phyloP scores from a whole-genome alignment of 140 eudicot genomes.

The Erigeron philadelphicus region DNA sequence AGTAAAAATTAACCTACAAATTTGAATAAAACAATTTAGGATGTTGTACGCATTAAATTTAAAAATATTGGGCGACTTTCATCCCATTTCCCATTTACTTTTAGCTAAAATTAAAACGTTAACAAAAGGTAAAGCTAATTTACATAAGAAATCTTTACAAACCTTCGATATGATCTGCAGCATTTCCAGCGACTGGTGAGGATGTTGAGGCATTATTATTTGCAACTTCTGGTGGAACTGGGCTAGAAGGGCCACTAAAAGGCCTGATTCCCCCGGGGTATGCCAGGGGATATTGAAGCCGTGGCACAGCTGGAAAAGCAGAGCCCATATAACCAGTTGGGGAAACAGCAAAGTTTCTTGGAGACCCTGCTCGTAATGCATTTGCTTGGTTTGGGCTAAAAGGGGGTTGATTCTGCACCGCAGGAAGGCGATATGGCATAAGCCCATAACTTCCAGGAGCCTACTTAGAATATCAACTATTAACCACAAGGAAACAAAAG shows the following conservation, averaged over 20 bases:
- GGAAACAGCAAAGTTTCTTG: conserved; percentile 53
- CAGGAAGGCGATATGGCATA: conserved; percentile 75
- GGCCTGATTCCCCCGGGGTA: conserved; percentile 76
- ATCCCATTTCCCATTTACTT: too few relatives aligned
- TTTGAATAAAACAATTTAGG: too few relatives aligned
- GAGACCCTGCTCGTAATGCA: conserved; percentile 56
- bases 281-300: conserved; percentile 68
- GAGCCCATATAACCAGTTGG: conserved; percentile 59
- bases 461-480: conserved; percentile 49
- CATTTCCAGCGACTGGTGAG: conserved; percentile 53
- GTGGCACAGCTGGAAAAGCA: conserved; percentile 55
- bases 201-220: conserved; percentile 62
- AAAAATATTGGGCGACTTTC: too few relatives aligned
- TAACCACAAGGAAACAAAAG: conserved; percentile 15
- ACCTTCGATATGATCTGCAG: conserved; percentile 86
- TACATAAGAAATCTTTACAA: conserved; percentile 10
- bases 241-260: conserved; percentile 63
- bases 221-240: conserved; percentile 48
- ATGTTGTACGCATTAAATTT: too few relatives aligned
- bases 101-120: not conserved
- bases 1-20: too few relatives aligned
- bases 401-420: conserved; percentile 65
- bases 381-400: conserved; percentile 65
- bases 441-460: conserved; percentile 82
- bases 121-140: not conserved